phyloP scores from a whole-genome alignment of 176 grass and related monocot genomes.

The Lolium perenne region DNA sequence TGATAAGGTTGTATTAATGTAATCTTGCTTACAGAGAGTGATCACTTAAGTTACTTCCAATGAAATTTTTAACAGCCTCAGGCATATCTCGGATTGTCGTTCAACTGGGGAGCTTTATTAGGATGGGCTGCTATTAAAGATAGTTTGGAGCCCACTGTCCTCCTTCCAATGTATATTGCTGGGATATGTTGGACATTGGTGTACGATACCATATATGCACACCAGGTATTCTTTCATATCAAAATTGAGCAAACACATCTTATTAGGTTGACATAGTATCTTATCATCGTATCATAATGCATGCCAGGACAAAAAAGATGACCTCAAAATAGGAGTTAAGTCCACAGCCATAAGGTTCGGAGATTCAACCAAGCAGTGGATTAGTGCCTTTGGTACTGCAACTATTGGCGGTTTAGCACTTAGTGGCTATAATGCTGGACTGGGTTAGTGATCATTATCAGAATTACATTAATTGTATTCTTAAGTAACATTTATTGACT shows the following conservation, averaged over 20 bases:
- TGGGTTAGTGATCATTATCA: slow-evolving; percentile 52
- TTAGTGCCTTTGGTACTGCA: slow-evolving; percentile 63
- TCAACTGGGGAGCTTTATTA: slow-evolving; percentile 94
- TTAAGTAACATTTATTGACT: slow-evolving; percentile 39
- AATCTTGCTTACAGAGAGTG: not conserved
- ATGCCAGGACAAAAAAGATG: slow-evolving; percentile 85
- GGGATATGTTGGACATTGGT: slow-evolving; percentile 91
- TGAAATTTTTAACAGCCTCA: slow-evolving; percentile 68
- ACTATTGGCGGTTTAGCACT: slow-evolving; percentile 67
- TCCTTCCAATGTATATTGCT: slow-evolving; percentile 76
- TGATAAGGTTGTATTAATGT: not conserved
- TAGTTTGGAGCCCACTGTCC: slow-evolving; percentile 61
- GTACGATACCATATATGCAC: slow-evolving; percentile 94
- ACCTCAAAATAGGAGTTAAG: slow-evolving; percentile 79
- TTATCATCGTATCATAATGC: slow-evolving; percentile 15
- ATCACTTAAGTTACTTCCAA: not conserved
- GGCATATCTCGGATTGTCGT: slow-evolving; percentile 81
- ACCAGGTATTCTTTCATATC: slow-evolving; percentile 55
- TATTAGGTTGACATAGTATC: not conserved
- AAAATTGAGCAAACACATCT: not conserved
- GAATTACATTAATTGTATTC: not conserved
- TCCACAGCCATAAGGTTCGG: slow-evolving; percentile 83
- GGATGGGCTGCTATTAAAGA: slow-evolving; percentile 81
- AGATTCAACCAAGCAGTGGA: slow-evolving; percentile 75
- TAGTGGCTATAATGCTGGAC: slow-evolving; percentile 73